Conservation (phyloP, 202 grass and related monocot species). For the Digitaria exilis region DNA sequence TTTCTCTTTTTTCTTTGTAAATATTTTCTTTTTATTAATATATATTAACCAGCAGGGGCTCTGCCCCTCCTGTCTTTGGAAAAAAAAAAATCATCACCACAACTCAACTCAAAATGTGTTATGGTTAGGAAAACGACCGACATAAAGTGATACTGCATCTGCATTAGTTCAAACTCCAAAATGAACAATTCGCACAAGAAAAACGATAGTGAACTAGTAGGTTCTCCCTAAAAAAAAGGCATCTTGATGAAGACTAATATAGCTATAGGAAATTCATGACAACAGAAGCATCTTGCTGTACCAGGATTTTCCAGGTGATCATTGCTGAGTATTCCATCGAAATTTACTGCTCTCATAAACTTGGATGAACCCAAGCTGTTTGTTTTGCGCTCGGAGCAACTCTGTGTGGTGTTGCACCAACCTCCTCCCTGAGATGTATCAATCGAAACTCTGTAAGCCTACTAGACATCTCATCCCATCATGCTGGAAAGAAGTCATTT, state of each 20-base stretch:
- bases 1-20: too few relatives aligned
- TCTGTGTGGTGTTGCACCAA: conserved; percentile 59
- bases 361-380: conserved; percentile 58
- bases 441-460: not conserved
- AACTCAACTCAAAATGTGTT: not conserved
- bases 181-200: not conserved
- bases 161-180: not conserved
- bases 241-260: not conserved
- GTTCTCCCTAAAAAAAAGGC: not conserved
- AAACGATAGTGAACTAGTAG: not conserved
- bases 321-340: conserved; percentile 63
- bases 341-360: conserved; percentile 41
- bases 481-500: not conserved
- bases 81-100: too few relatives aligned
- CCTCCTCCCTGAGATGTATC: conserved; percentile 60
- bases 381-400: conserved; percentile 45
- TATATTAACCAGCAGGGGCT: too few relatives aligned
- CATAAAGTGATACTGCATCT: not conserved
- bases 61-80: too few relatives aligned
- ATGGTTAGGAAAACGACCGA: not conserved
- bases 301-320: conserved; percentile 57
- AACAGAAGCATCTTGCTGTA: conserved; percentile 27
- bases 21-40: too few relatives aligned
- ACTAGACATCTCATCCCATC: not conserved
- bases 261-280: not conserved